Evolutionary conservation across 2,329 filamentous ascomycete genomes (phyloP).

Genomic region (Pestalotiopsis sp.): DNA sequence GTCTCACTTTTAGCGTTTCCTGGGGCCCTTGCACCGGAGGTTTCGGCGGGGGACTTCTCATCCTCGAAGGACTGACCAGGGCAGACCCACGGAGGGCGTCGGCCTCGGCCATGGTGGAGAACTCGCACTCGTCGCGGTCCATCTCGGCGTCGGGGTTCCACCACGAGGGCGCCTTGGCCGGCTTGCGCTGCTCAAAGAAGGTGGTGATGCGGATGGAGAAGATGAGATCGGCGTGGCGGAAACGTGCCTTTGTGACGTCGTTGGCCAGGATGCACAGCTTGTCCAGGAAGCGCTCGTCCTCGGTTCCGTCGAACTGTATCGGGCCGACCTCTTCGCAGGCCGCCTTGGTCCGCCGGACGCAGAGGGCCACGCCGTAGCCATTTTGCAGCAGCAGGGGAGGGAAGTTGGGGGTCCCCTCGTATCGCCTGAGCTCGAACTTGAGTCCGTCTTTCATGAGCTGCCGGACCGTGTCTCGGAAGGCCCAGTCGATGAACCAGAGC

Average conservation of each 20-base stretch:
- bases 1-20: too few species aligned
- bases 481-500: conserved; percentile 2
- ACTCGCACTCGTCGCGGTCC: conserved; percentile 1
- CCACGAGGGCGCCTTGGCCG: conserved; percentile 4
- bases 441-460: neutral
- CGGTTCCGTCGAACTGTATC: neutral
- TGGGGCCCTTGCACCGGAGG: too few species aligned
- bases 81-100: too few species aligned
- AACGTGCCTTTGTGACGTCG: neutral
- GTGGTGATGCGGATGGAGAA: conserved; percentile 7
- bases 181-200: neutral
- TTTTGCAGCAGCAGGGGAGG: neutral
- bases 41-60: too few species aligned
- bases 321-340: neutral
- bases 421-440: conserved; percentile 1
- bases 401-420: neutral
- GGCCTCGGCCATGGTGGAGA: neutral
- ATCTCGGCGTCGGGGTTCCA: conserved; percentile 3
- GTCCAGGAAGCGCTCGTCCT: neutral
- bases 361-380: neutral
- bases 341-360: neutral
- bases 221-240: neutral
- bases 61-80: too few species aligned
- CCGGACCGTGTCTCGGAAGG: neutral
- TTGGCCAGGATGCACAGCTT: neutral